Percentiles rank a stretch among this genome's conserved stretches.
These are phyloP conservation scores for Leishmania tropica DNA, from an alignment of 208 protist species.

Conservation along the genomic window DNA sequence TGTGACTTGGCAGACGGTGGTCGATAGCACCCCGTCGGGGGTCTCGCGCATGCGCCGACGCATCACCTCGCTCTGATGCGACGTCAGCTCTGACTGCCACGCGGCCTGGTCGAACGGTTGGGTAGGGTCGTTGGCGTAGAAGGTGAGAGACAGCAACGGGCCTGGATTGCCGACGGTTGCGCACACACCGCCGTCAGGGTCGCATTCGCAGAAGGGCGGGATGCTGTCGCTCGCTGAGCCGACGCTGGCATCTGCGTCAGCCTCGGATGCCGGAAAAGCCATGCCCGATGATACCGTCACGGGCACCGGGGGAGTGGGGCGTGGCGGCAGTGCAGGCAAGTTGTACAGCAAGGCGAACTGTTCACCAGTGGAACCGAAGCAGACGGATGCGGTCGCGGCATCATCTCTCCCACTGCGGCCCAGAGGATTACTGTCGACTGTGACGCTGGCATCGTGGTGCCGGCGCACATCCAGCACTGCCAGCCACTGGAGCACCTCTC, in stretches of 20 bases:
- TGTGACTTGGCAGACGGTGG: conserved; percentile 40
- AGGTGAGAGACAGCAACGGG: conserved; percentile 62
- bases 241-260: neutral
- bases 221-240: neutral
- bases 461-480: conserved; percentile 27
- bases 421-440: neutral
- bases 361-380: conserved; percentile 44
- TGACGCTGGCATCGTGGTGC: neutral
- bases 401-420: neutral
- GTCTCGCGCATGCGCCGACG: conserved; percentile 18
- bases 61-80: conserved; percentile 34
- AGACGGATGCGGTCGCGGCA: conserved; percentile 8
- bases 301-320: neutral
- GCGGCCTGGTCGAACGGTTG: conserved; percentile 36
- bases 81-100: conserved; percentile 42
- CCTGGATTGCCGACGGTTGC: conserved; percentile 19
- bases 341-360: conserved; percentile 63
- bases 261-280: conserved; percentile 1
- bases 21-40: conserved; percentile 12
- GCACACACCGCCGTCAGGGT: neutral
- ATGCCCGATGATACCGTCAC: neutral
- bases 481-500: conserved; percentile 14
- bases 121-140: conserved; percentile 63
- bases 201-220: conserved; percentile 22
- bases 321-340: conserved; percentile 30